A percentile compares a stretch with the other conserved stretches of the same genome.
phyloP scores from a whole-genome alignment of 805 yeast species.

The Blastobotrys terrestris region DNA sequence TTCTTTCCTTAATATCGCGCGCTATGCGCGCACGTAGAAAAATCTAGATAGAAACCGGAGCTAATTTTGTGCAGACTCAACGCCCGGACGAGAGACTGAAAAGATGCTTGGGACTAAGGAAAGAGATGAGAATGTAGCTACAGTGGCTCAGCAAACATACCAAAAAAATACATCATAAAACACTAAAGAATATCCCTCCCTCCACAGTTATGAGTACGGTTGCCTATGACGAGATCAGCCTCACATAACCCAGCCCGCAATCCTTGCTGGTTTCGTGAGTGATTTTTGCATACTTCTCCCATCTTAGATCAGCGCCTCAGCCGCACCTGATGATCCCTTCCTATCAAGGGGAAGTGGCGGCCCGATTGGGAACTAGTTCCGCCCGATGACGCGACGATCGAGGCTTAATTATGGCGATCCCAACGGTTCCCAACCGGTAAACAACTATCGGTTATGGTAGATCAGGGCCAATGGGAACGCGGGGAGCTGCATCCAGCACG shows the following conservation, averaged over 20 bases:
- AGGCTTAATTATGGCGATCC: neutral
- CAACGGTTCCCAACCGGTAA: too few relatives aligned
- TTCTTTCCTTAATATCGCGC: neutral
- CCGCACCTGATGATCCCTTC: neutral
- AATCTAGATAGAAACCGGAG: neutral
- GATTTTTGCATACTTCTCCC: neutral
- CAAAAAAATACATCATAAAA: too few relatives aligned
- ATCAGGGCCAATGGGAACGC: neutral
- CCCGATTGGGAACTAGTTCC: neutral
- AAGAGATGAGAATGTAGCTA: too few relatives aligned
- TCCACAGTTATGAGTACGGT: too few relatives aligned
- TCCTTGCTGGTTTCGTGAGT: neutral
- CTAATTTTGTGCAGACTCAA: too few relatives aligned
- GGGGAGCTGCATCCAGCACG: too few relatives aligned
- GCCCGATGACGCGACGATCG: neutral
- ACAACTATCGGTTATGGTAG: neutral
- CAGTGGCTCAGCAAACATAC: too few relatives aligned
- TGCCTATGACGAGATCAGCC: too few relatives aligned
- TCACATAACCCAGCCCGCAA: too few relatives aligned
- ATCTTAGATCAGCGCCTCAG: neutral
- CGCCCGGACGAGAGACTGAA: neutral
- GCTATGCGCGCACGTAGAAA: neutral
- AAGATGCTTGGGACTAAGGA: too few relatives aligned
- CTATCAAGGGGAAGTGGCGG: neutral
- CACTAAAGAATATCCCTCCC: neutral